These are phyloP conservation scores for Eucalyptus paniculata DNA, from an alignment of 345 rosid genomes.

Conservation along the genomic window DNA sequence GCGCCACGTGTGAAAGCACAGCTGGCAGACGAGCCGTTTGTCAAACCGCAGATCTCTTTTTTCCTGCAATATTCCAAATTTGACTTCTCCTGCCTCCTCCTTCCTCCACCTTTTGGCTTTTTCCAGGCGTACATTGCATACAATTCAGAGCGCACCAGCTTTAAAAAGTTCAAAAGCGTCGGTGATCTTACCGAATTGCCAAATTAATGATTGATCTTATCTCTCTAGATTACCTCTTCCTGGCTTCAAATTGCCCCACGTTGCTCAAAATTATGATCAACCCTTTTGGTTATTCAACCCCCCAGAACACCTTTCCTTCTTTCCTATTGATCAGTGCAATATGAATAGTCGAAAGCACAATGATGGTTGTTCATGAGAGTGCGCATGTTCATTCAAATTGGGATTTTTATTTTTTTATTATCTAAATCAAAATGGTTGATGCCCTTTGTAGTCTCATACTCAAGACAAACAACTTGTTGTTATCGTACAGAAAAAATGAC, in stretches of 20 bases:
- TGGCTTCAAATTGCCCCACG: background rate
- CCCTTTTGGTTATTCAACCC: background rate
- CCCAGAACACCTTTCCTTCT: background rate
- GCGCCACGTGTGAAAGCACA: background rate
- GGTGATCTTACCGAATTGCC: background rate
- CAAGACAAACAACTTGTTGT: accelerated
- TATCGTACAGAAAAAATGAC: accelerated
- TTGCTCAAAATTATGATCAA: background rate
- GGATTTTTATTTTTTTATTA: too few species aligned
- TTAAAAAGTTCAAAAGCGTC: background rate
- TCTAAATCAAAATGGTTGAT: background rate
- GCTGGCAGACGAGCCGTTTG: background rate
- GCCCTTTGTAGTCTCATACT: too few species aligned
- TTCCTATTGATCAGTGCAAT: too few species aligned
- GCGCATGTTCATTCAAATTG: background rate
- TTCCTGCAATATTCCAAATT: background rate
- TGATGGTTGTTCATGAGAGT: background rate
- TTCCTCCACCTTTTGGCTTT: background rate
- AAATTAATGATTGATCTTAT: background rate
- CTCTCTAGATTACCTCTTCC: background rate
- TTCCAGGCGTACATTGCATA: background rate
- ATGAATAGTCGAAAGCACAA: background rate
- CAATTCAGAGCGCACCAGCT: background rate
- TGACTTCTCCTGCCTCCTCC: background rate
- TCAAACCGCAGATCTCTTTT: background rate